These are phyloP conservation scores for Fragaria vesca DNA, from an alignment of 306 rosid genomes.

Conservation along the genomic window DNA sequence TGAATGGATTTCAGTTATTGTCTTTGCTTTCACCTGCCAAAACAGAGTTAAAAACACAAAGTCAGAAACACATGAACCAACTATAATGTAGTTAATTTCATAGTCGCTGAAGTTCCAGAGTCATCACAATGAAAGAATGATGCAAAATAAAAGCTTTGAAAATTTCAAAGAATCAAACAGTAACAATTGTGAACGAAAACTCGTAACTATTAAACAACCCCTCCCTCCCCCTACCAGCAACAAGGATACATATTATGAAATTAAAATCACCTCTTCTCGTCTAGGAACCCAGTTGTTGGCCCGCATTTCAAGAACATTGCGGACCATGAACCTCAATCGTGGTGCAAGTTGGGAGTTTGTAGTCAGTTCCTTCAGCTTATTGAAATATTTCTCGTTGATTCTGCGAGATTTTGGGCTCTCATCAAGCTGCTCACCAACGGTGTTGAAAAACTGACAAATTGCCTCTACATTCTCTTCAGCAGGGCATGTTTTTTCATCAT, in stretches of 20 bases:
- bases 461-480: conserved; percentile 51
- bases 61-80: conserved; percentile 17
- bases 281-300: conserved; percentile 82
- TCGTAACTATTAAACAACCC: background rate
- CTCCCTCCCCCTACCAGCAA: background rate
- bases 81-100: background rate
- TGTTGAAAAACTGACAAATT: conserved; percentile 73
- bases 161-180: background rate
- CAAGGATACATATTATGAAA: background rate
- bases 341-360: conserved; percentile 61
- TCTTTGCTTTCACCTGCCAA: conserved; percentile 46
- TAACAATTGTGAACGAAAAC: background rate
- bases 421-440: conserved; percentile 87
- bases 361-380: conserved; percentile 69
- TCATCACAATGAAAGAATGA: background rate
- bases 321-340: conserved; percentile 80
- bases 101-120: background rate
- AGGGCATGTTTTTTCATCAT: conserved; percentile 31
- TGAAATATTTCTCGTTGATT: conserved; percentile 69
- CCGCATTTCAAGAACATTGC: conserved; percentile 65
- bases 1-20: conserved; percentile 43
- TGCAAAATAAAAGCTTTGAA: background rate
- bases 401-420: conserved; percentile 68
- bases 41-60: conserved; percentile 4
- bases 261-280: conserved; percentile 72